Evolutionary conservation across 2,329 filamentous ascomycete species (phyloP).

Genomic region (Sphaerulina musiva): DNA sequence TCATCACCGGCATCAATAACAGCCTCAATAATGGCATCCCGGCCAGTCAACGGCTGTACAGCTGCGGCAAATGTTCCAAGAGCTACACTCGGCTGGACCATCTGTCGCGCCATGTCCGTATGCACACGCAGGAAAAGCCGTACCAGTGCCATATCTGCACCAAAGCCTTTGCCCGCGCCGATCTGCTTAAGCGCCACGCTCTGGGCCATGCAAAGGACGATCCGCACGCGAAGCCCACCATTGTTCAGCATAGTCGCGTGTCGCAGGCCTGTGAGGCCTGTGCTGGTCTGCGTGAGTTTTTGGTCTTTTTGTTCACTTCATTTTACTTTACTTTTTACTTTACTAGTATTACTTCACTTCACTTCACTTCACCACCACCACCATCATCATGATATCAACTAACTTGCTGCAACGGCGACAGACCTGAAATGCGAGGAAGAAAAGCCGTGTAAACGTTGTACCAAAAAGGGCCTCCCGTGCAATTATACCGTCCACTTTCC

Average conservation of each 20-base stretch:
- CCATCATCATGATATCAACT: background rate
- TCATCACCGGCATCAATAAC: background rate
- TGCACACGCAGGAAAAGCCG: constrained; percentile 42
- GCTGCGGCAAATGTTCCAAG: constrained; percentile 49
- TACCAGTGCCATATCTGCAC: constrained; percentile 42
- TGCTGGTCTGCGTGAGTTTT: constrained; percentile 37
- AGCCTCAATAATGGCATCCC: constrained; percentile 4
- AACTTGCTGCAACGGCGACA: background rate
- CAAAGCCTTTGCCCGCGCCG: constrained; percentile 44
- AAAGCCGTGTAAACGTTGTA: constrained; percentile 49
- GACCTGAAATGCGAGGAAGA: constrained; percentile 50
- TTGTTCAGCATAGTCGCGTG: constrained; percentile 36
- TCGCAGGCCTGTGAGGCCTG: constrained; percentile 49
- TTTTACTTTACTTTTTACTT: too few species aligned
- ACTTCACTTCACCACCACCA: background rate
- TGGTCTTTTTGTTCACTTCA: too few species aligned
- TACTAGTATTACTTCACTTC: too few species aligned
- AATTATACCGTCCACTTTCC: constrained; percentile 29
- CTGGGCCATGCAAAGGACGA: constrained; percentile 38
- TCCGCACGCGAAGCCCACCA: constrained; percentile 27
- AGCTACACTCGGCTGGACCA: constrained; percentile 50
- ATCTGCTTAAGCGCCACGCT: constrained; percentile 48
- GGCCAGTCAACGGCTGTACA: constrained; percentile 35
- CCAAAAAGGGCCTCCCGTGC: constrained; percentile 45
- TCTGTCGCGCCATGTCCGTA: constrained; percentile 47